Base-by-base conservation (phyloP, 495 filamentous ascomycete genomes). In the Daldinia caldariorum region DNA sequence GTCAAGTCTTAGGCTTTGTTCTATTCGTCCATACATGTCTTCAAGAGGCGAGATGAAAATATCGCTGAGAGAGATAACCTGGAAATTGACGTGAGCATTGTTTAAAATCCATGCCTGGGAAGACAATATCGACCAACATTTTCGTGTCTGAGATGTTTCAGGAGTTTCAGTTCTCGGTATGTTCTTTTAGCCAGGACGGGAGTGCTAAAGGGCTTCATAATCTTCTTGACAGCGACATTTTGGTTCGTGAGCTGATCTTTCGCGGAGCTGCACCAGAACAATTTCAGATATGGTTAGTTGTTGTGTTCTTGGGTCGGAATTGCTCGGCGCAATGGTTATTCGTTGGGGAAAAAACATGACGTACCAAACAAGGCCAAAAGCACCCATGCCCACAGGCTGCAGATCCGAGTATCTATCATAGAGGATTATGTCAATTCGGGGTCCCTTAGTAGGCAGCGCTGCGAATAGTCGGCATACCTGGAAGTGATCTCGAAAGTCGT, bases 171-270 rank as follows among this genome's bases (percentile, higher is more conserved):
- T 77, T 99, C 95, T 64, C 95, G 91, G 77, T 99, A 99, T 29
- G 95, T 99, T 76, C 95, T 85, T 85, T 99, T 99, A 20, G 95
- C 95, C 43, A 99, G 83, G 49, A 99, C 95, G 6, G 95, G 95
- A 10, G 95, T 99, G 85, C 93, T 97, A 83, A 99, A 99, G 6
- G 95, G 95, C 85, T 99, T 99, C 96, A 99, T 98, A 76, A 99
- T 99, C 86, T 99, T 99, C 88, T 99, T 99, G 74, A 99, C 93
- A 34, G 95, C 95, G 63, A 99, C 95, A 76, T 92, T 92, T 78
- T 97, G 93, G 74, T 85, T 89, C 58, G 96, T 98, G 78, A 99
- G 93, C 85, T 97, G 93, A 79, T 99, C 95, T 82, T 91, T 94
- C 63, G 95, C 95, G 50, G 95, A 97, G 81, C 95, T 99, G 77